phyloP scores from a whole-genome alignment of 2,329 filamentous ascomycete genomes.

The Aureobasidium sp. region DNA sequence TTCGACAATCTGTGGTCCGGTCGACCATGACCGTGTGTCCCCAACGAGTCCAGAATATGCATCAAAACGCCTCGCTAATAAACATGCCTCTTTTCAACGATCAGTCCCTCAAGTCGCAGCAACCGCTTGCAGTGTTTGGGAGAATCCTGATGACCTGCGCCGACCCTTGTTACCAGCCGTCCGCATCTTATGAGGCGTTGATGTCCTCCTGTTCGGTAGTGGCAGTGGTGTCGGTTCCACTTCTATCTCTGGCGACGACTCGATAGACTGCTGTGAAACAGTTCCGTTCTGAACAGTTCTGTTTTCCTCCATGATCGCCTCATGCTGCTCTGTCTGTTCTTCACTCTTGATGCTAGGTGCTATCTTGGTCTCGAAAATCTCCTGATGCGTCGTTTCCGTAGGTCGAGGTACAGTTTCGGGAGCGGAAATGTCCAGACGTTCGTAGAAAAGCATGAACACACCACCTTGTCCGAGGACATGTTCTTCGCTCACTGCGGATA shows the following conservation, averaged over 20 bases:
- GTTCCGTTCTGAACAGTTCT: too few species aligned
- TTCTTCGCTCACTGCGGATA: constrained; percentile 65
- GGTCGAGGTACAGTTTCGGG: not conserved
- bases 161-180: constrained; percentile 5
- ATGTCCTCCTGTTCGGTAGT: not conserved
- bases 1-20: not conserved
- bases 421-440: constrained; percentile 41
- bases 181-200: constrained; percentile 8
- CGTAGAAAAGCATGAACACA: constrained; percentile 97
- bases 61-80: constrained; percentile 12
- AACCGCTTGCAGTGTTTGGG: not conserved
- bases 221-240: not conserved
- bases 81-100: not conserved
- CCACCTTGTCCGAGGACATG: constrained; percentile 68
- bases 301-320: not conserved
- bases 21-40: not conserved
- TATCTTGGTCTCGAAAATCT: not conserved
- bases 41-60: not conserved
- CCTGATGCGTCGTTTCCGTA: not conserved
- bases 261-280: not conserved
- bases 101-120: constrained; percentile 1
- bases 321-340: not conserved
- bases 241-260: not conserved
- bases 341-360: not conserved
- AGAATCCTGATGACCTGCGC: not conserved